These are phyloP conservation scores for Wallacemonas sp. DNA, from an alignment of 208 protist species.

Conservation along the genomic window DNA sequence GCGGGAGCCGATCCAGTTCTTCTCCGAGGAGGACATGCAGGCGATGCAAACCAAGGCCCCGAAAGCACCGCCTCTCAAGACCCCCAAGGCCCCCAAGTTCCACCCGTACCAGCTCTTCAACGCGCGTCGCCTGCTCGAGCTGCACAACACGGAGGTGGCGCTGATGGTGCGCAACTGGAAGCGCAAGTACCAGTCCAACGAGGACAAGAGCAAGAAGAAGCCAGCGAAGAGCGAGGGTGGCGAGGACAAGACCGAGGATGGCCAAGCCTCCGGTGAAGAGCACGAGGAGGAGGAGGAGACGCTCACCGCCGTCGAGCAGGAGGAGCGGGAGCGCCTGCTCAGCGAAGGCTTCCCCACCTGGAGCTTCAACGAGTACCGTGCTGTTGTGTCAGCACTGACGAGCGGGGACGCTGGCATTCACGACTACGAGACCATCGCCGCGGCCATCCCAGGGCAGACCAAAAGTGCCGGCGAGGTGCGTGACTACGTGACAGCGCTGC, in stretches of 20 bases:
- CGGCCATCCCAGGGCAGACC: constrained; percentile 15
- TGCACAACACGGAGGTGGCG: constrained; percentile 81
- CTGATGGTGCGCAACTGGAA: constrained; percentile 83
- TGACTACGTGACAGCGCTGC: constrained; percentile 76
- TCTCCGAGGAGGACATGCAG: constrained; percentile 71
- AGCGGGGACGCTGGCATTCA: constrained; percentile 53
- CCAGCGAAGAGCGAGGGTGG: neutral
- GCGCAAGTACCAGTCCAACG: constrained; percentile 46
- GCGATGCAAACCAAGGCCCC: constrained; percentile 42
- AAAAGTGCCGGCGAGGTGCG: constrained; percentile 83
- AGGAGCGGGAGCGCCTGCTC: constrained; percentile 79
- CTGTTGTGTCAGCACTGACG: constrained; percentile 44
- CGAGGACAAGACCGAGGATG: neutral
- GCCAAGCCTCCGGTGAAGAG: constrained; percentile 7
- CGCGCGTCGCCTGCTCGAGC: constrained; percentile 70
- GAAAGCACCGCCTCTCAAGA: constrained; percentile 67
- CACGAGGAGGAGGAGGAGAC: constrained; percentile 55
- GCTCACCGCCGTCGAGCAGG: constrained; percentile 69
- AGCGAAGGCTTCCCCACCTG: constrained; percentile 78
- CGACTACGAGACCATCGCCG: constrained; percentile 65
- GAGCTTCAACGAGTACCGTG: constrained; percentile 66
- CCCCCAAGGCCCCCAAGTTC: constrained; percentile 71
- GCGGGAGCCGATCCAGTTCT: constrained; percentile 58
- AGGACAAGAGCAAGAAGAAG: constrained; percentile 18
- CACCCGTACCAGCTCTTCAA: constrained; percentile 84